Percentiles rank a stretch among this genome's conserved stretches.
Evolutionary conservation across 1,284 basidiomycete genomes (phyloP).

Genomic region (Pseudozyma sp.): DNA sequence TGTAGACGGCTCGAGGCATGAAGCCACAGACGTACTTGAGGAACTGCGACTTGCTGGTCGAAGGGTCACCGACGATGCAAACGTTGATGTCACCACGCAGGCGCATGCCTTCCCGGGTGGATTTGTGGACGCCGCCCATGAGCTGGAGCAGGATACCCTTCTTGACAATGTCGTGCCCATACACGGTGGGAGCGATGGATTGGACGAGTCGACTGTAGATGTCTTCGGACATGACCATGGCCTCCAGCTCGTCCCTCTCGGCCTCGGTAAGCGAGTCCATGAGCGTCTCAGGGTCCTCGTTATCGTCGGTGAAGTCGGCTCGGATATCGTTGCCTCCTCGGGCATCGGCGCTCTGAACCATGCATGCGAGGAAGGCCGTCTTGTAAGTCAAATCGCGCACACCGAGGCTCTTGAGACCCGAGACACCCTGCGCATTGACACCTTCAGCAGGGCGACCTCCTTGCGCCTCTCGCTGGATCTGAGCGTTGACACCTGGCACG

Average conservation of each 20-base stretch:
- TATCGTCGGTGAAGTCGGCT: constrained; percentile 86
- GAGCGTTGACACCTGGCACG: constrained; percentile 91
- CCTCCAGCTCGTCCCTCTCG: constrained; percentile 92
- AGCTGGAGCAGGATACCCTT: constrained; percentile 97
- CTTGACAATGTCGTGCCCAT: constrained; percentile 77
- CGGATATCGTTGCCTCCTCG: constrained; percentile 59
- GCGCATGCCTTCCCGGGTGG: constrained; percentile 95
- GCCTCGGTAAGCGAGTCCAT: constrained; percentile 88
- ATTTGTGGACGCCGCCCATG: constrained; percentile 99
- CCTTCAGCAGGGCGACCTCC: constrained; percentile 76
- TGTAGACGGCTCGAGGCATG: constrained; percentile 97
- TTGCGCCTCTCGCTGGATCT: constrained; percentile 85
- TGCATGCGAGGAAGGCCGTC: constrained; percentile 97
- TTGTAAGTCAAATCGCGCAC: constrained; percentile 97
- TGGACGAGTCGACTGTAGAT: constrained; percentile 94
- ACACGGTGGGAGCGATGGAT: constrained; percentile 97
- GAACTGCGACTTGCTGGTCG: constrained; percentile 97
- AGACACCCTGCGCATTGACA: constrained; percentile 80
- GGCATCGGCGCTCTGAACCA: constrained; percentile 90
- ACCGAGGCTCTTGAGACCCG: constrained; percentile 91
- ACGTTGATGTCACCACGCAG: constrained; percentile 98
- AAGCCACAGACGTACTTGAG: constrained; percentile 99
- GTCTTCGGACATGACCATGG: constrained; percentile 91
- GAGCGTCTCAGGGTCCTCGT: constrained; percentile 82
- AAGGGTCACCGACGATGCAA: constrained; percentile 97